Base-by-base conservation (phyloP, 2,329 filamentous ascomycete genomes). In the Nothophaeocryptopus gaeumannii region DNA sequence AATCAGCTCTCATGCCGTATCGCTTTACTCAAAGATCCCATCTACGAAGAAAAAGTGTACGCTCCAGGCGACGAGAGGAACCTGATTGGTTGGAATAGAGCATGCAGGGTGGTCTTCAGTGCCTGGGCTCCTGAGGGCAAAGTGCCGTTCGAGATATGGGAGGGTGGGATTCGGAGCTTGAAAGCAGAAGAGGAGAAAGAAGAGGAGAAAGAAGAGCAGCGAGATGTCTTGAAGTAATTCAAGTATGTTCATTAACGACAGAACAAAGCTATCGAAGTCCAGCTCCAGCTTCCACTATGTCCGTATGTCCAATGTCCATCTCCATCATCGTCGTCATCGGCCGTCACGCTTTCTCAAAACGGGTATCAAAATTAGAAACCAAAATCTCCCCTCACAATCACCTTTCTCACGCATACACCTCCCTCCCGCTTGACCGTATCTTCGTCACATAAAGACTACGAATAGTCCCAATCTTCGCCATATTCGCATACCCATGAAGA, bases 91-190 rank as follows among this genome's bases (percentile, higher is more conserved):
- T 90, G 87, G 83, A 79, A 79, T 56, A 76, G 92, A 51, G 89
- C 83, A 75, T 83, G 95, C 77, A 95, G 91, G 69, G 81, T 97
- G 8, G 92, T 95, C 1, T 97, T 96, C 73, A 86, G 89, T 41
- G 81, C 88, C 1, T 93, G 95, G 79, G 80, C 80, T 3, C 70
- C 73, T 2, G 78, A 54, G 73, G 79, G 45, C 63, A 81, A 80
- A 11, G 75, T 85, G 3, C 84, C 88, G 63, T 95, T 90, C 68
- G 85, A 90, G 67, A 84, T 96, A 49, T 82, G 77, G 60, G 81
- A 79, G 64, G 83, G 81, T 0, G 89, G 89, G 0, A 58, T 74
- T 8, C 58, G 55, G 14, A 51, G 15, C 31, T 26, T 26, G 20
- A 26, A 26, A 7, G 7, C 7, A 7, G 4, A 26, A 26, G 20